A percentile compares a stretch with the other conserved stretches of the same genome.
Conservation (phyloP, 2,329 filamentous ascomycete species). For the Daldinia sp. region DNA sequence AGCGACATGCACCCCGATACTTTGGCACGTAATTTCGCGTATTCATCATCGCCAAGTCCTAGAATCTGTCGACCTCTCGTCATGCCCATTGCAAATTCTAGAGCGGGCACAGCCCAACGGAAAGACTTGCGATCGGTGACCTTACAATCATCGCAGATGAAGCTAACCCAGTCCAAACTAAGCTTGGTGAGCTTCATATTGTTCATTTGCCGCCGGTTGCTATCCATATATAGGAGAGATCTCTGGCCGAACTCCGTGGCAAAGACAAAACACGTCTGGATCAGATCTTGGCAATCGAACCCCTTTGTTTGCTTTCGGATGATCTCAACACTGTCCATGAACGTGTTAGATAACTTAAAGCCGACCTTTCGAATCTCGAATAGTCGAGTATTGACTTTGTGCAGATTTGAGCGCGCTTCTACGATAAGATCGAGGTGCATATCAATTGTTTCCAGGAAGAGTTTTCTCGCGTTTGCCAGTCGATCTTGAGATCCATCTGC, state of each 20-base stretch:
- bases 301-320: constrained; percentile 87
- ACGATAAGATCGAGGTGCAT: constrained; percentile 89
- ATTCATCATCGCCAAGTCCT: constrained; percentile 90
- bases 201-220: constrained; percentile 95
- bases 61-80: constrained; percentile 93
- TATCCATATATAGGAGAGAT: constrained; percentile 94
- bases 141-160: constrained; percentile 96
- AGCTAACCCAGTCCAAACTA: constrained; percentile 95
- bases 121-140: constrained; percentile 96
- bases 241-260: constrained; percentile 99
- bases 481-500: constrained; percentile 86
- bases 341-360: constrained; percentile 95
- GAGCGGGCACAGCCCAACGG: constrained; percentile 93
- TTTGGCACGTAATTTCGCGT: constrained; percentile 82
- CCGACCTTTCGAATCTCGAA: constrained; percentile 96
- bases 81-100: constrained; percentile 98
- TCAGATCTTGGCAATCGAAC: constrained; percentile 91
- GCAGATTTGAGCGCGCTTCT: constrained; percentile 92
- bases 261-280: constrained; percentile 98
- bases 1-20: constrained; percentile 98
- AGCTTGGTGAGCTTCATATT: constrained; percentile 94
- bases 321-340: constrained; percentile 98
- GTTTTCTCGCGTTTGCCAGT: constrained; percentile 80
- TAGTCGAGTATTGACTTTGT: constrained; percentile 89
- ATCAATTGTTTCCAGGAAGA: constrained; percentile 82